phyloP scores from a whole-genome alignment of 1,284 basidiomycete genomes.

The Paramarasmius palmivorus region DNA sequence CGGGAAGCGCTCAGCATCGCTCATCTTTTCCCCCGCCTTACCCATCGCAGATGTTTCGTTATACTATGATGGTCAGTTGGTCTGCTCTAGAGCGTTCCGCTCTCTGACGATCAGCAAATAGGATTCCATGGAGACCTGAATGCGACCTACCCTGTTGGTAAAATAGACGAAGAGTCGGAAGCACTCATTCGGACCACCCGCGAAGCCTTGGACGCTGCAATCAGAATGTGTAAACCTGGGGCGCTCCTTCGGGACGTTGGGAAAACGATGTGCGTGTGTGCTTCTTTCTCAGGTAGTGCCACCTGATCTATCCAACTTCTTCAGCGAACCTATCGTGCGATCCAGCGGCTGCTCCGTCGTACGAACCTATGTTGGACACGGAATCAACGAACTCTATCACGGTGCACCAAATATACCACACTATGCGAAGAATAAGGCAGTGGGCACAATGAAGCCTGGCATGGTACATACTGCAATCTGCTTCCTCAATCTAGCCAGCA shows the following conservation, averaged over 20 bases:
- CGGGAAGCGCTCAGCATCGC: conserved; percentile 7
- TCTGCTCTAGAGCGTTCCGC: background rate
- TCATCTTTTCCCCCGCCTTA: conserved; percentile 7
- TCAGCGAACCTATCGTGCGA: conserved; percentile 82
- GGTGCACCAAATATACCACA: conserved; percentile 74
- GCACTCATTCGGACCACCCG: conserved; percentile 83
- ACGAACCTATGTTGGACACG: conserved; percentile 89
- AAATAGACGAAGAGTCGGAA: conserved; percentile 79
- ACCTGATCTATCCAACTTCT: conserved; percentile 13
- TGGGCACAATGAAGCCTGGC: conserved; percentile 82
- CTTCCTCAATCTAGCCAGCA: conserved; percentile 3
- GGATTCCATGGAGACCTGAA: conserved; percentile 93
- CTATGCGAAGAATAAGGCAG: conserved; percentile 84
- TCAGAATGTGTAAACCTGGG: conserved; percentile 89
- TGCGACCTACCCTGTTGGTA: conserved; percentile 87
- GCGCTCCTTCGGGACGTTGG: conserved; percentile 83
- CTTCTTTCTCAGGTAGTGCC: background rate
- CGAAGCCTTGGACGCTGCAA: conserved; percentile 82
- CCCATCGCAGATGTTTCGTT: conserved; percentile 53
- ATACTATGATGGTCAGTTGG: conserved; percentile 63
- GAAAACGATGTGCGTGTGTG: conserved; percentile 67
- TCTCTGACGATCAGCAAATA: conserved; percentile 24
- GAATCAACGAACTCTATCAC: conserved; percentile 86
- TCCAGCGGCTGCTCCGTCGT: conserved; percentile 85
- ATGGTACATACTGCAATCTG: conserved; percentile 52